Conservation (phyloP, 192 early-diverging fungal species). For the Haplosporangium gracile region DNA sequence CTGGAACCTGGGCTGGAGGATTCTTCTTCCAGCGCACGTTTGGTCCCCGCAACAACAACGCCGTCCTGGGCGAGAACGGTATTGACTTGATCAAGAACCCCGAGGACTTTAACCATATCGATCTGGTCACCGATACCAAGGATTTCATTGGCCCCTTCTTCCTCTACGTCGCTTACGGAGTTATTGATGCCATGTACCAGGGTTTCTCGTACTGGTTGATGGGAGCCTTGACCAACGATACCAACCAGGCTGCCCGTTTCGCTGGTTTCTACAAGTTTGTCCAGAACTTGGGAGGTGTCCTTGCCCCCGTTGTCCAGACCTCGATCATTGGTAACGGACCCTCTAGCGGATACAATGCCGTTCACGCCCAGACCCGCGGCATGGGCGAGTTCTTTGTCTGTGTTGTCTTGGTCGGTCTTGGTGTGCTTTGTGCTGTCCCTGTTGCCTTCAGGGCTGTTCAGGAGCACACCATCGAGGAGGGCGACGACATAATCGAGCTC, state of each 20-base stretch:
- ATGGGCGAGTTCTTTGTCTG: constrained; percentile 44
- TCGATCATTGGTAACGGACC: constrained; percentile 46
- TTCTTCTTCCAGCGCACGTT: constrained; percentile 69
- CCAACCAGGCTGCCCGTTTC: constrained; percentile 77
- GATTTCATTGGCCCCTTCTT: constrained; percentile 71
- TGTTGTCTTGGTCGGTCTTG: constrained; percentile 34
- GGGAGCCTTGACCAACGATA: constrained; percentile 88
- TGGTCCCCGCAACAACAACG: constrained; percentile 28
- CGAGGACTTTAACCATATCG: constrained; percentile 40
- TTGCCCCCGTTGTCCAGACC: constrained; percentile 49
- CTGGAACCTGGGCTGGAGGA: constrained; percentile 73
- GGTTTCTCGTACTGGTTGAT: constrained; percentile 85
- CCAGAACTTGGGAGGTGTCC: constrained; percentile 55
- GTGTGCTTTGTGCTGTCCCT: constrained; percentile 41
- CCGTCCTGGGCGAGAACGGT: not conserved
- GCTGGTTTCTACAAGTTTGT: constrained; percentile 65
- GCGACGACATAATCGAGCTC: constrained; percentile 11
- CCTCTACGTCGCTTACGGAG: constrained; percentile 81
- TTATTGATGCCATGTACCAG: constrained; percentile 89
- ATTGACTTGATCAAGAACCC: constrained; percentile 23
- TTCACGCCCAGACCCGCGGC: constrained; percentile 19
- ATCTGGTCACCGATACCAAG: constrained; percentile 28
- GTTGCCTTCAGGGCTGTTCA: constrained; percentile 49
- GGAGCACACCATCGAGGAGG: constrained; percentile 42
- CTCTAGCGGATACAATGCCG: constrained; percentile 24